phyloP scores from a whole-genome alignment of 805 yeast species.

The Metschnikowia rubicola region DNA sequence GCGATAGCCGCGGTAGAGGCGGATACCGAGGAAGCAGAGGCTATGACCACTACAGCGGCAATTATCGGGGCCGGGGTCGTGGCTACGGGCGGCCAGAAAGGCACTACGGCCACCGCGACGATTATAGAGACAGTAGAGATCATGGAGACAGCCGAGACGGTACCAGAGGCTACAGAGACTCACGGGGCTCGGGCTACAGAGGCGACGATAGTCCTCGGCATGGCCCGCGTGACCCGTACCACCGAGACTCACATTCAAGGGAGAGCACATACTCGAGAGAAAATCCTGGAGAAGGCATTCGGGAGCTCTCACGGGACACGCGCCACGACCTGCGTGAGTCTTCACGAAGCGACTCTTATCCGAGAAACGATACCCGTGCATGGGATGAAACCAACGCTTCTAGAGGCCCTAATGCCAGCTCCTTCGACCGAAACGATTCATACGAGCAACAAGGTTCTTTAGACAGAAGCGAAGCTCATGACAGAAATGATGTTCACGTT shows the following conservation, averaged over 20 bases:
- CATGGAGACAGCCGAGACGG: neutral
- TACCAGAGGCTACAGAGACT: neutral
- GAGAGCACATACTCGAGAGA: neutral
- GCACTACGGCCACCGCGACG: neutral
- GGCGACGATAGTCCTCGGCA: neutral
- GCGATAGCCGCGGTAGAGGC: conserved; percentile 19
- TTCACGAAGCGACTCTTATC: too few species aligned
- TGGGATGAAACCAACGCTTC: too few species aligned
- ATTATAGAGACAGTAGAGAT: neutral
- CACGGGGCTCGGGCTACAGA: neutral
- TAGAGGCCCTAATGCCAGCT: too few species aligned
- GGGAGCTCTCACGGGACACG: neutral
- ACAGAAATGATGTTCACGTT: too few species aligned
- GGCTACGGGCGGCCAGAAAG: conserved; percentile 3
- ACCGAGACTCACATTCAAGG: neutral
- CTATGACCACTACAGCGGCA: conserved; percentile 11
- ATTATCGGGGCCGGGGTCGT: conserved; percentile 19
- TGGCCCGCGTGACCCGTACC: neutral
- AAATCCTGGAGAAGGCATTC: neutral
- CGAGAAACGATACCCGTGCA: too few species aligned
- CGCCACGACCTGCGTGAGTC: too few species aligned
- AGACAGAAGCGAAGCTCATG: too few species aligned
- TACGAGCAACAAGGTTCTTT: too few species aligned
- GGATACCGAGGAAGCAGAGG: conserved; percentile 22
- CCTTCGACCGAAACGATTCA: too few species aligned